Evolutionary conservation across 768 basidiomycete species (phyloP), one percentile per base, ranked within the genome.

Genomic region (Trametes elegans): DNA sequence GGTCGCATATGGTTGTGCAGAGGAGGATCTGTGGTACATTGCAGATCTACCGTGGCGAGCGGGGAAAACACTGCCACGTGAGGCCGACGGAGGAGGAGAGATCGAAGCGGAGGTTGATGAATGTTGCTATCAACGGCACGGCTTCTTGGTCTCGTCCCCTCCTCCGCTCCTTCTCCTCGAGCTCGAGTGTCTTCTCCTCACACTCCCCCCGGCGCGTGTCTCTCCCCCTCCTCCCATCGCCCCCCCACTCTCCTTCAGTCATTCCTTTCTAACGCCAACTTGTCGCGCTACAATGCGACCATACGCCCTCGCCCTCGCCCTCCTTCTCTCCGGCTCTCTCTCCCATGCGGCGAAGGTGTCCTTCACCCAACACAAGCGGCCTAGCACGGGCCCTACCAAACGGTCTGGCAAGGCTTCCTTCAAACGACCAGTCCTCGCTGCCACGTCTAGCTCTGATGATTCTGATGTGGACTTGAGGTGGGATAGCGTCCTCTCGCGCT

Each of bases 331-430:
- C 49, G 68, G 70, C 31, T 60, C 66, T 39, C 63, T 75, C 55
- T 70, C 76, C 41, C 69, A 78, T 59, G 79, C 86, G 13, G 55
- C 76, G 61, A 74, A 63, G 44, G 62, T 81, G 32, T 75, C 81
- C 36, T 53, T 87, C 65, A 76, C 75, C 57, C 79, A 76, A 64
- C 63, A 71, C 55, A 76, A 69, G 55, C 72, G 26, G 47, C 59
- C 60, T 35, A 40, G 18, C 62, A 66, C 16, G 57, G 70, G 16
- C 46, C 58, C 21, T 41, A 68, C 72, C 36, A 69, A 71, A 53
- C 73, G 81, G 66, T 67, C 70, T 36, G 71, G 75, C 21, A 66
- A 64, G 7, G 38, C 53, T 9, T 40, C 54, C 23, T 58, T 64
- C 34, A 46, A 62, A 29, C 61, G 55, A 26, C 56, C 54, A n/a